Evolutionary conservation across 2,329 filamentous ascomycete genomes (phyloP).

Genomic region (Aspergillus melleus): DNA sequence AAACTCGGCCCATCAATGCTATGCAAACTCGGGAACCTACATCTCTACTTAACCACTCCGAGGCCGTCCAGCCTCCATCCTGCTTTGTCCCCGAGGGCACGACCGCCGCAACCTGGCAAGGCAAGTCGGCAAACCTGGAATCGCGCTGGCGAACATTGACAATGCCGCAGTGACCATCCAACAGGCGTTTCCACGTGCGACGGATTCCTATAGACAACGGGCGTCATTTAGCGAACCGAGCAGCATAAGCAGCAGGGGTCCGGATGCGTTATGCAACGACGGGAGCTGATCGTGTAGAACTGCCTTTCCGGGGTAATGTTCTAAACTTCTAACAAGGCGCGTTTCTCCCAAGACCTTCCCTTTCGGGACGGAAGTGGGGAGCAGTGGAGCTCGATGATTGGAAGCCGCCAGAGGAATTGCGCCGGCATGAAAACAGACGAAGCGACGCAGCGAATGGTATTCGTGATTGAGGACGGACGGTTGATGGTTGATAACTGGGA

Average conservation of each 20-base stretch:
- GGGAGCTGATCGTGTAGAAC: slow-evolving; percentile 11
- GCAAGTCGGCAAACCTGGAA: slow-evolving; percentile 67
- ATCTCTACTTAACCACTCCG: slow-evolving; percentile 46
- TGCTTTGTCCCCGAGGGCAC: slow-evolving; percentile 63
- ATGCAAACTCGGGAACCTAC: slow-evolving; percentile 25
- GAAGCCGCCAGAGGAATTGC: slow-evolving; percentile 4
- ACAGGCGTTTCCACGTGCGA: slow-evolving; percentile 75
- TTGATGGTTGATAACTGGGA: not conserved
- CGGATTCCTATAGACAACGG: slow-evolving; percentile 56
- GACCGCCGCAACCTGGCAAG: slow-evolving; percentile 80
- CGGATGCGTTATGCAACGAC: not conserved
- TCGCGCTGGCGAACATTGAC: slow-evolving; percentile 67
- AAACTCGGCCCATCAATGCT: slow-evolving; percentile 1
- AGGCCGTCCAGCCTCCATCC: slow-evolving; percentile 44
- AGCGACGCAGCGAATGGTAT: not conserved
- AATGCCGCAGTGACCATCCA: slow-evolving; percentile 79
- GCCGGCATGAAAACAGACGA: not conserved
- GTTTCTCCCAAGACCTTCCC: slow-evolving; percentile 29
- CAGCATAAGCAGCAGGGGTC: not conserved
- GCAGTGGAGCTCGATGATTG: slow-evolving; percentile 7
- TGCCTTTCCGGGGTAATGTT: slow-evolving; percentile 19
- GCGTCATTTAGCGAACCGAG: slow-evolving; percentile 9
- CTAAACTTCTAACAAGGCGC: slow-evolving; percentile 20
- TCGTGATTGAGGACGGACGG: slow-evolving; percentile 2
- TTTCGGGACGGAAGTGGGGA: slow-evolving; percentile 33